phyloP scores from a whole-genome alignment of 2,329 filamentous ascomycete species.

The Cordyceps cateniannulata region DNA sequence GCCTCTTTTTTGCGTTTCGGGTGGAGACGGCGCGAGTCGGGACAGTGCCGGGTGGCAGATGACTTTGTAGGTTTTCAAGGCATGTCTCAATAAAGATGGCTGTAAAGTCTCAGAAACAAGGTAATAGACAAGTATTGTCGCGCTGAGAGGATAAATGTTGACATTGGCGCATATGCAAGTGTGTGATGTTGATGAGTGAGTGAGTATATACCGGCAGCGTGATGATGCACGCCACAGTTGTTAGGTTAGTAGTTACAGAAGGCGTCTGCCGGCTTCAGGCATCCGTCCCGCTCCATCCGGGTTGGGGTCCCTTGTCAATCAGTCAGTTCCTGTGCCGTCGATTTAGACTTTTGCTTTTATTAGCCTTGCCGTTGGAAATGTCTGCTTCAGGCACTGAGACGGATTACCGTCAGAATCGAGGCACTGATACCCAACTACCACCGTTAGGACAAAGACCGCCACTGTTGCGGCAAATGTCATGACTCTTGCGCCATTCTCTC shows the following conservation, averaged over 20 bases:
- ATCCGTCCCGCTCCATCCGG: background rate
- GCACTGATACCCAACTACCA: no score
- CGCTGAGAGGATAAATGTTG: background rate
- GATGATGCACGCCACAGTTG: no score
- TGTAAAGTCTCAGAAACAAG: background rate
- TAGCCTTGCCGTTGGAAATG: no score
- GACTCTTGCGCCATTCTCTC: no score
- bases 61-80: background rate
- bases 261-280: background rate
- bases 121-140: background rate
- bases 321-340: no score
- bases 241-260: background rate
- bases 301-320: no score
- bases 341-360: no score
- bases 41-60: background rate
- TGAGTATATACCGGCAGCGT: background rate
- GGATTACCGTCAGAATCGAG: no score
- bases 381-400: no score
- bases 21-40: constrained; percentile 3
- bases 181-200: background rate
- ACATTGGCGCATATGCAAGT: background rate
- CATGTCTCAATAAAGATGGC: background rate
- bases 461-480: background rate
- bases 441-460: background rate
- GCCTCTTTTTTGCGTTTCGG: background rate